These are phyloP conservation scores for Oenanthe javanica DNA, from an alignment of 140 eudicot genomes.

Conservation along the genomic window DNA sequence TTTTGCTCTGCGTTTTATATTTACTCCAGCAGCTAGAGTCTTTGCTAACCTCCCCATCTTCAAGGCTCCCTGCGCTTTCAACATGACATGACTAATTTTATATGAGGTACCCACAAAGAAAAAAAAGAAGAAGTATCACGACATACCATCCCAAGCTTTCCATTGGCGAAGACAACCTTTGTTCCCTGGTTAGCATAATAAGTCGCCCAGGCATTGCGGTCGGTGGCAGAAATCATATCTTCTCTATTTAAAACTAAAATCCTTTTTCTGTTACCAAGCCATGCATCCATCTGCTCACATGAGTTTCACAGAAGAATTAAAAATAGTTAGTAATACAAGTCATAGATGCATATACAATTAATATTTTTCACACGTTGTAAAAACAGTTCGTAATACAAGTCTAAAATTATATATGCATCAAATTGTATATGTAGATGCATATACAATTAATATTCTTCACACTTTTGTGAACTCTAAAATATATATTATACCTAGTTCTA, in stretches of 20 bases:
- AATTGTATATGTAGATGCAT: background rate
- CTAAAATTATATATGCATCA: too few relatives aligned
- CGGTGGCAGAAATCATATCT: slow-evolving; percentile 90
- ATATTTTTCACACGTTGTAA: too few relatives aligned
- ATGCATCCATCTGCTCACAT: slow-evolving; percentile 69
- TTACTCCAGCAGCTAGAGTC: slow-evolving; percentile 77
- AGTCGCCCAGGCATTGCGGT: slow-evolving; percentile 90
- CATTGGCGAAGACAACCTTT: slow-evolving; percentile 80
- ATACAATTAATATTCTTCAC: background rate
- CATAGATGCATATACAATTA: too few relatives aligned
- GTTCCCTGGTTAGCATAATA: slow-evolving; percentile 76
- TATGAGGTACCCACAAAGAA: background rate
- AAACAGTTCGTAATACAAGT: too few relatives aligned
- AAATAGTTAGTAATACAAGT: background rate
- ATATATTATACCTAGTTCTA: background rate
- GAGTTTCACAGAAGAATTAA: slow-evolving; percentile 13
- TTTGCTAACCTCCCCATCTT: slow-evolving; percentile 84
- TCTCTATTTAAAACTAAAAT: slow-evolving; percentile 88
- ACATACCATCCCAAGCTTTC: slow-evolving; percentile 84
- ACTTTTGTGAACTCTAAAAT: background rate
- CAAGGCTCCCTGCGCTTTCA: slow-evolving; percentile 64
- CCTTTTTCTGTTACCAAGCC: slow-evolving; percentile 90
- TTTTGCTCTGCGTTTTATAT: slow-evolving; percentile 70
- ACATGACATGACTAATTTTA: background rate
- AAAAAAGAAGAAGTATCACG: background rate